A percentile compares a stretch with the other conserved stretches of the same genome.
phyloP scores from a whole-genome alignment of 1,284 basidiomycete species.

The Xerocomus cyaneibrunnescens region DNA sequence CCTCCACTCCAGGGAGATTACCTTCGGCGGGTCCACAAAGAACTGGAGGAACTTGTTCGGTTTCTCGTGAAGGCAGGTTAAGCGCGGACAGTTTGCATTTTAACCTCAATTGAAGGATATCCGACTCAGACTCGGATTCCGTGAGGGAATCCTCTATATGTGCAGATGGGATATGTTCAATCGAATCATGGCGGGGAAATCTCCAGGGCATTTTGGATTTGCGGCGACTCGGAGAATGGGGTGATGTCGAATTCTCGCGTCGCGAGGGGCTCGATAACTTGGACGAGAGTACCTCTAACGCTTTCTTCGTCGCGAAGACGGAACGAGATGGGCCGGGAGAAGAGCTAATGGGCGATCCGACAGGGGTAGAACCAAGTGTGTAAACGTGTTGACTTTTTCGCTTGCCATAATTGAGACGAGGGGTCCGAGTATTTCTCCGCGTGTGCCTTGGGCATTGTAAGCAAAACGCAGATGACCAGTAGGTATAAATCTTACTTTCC shows the following conservation, averaged over 20 bases:
- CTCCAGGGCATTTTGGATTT: not conserved
- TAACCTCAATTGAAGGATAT: constrained; percentile 11
- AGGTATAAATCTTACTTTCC: constrained; percentile 19
- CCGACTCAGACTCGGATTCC: constrained; percentile 34
- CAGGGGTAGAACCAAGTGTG: constrained; percentile 1
- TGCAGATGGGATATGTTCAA: constrained; percentile 5
- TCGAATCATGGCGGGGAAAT: constrained; percentile 3
- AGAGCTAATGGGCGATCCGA: constrained; percentile 4
- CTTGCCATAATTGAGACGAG: not conserved
- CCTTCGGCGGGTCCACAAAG: not conserved
- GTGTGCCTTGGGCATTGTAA: constrained; percentile 13
- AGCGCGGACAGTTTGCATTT: not conserved
- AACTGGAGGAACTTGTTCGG: not conserved
- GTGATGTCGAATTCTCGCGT: not conserved
- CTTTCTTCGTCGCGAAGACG: constrained; percentile 1
- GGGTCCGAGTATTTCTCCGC: not conserved
- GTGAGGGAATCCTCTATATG: constrained; percentile 30
- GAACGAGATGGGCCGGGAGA: not conserved
- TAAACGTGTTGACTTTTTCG: not conserved
- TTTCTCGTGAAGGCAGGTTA: not conserved
- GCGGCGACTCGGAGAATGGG: constrained; percentile 3
- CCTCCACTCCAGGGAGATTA: constrained; percentile 10
- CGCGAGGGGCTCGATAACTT: not conserved
- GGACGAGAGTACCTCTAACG: not conserved
- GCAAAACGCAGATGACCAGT: not conserved